Conservation (phyloP, 495 filamentous ascomycete genomes). For the Xylaria grammica region DNA sequence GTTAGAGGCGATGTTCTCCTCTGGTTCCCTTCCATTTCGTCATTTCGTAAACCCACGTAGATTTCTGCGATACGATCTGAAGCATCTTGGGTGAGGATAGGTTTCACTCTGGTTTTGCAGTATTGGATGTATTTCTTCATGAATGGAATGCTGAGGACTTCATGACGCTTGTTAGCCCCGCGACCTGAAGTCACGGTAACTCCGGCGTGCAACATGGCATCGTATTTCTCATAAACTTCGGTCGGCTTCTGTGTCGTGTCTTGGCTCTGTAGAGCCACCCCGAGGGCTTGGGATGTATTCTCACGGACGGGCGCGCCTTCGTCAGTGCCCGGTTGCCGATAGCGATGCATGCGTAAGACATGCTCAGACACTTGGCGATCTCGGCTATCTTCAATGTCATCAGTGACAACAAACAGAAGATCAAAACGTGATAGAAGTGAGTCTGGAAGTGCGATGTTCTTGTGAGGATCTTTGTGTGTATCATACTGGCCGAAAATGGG, state of each 20-base stretch:
- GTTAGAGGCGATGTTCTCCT: slow-evolving; percentile 94
- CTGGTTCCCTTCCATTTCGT: slow-evolving; percentile 93
- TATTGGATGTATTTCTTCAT: slow-evolving; percentile 99
- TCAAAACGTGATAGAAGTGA: slow-evolving; percentile 98
- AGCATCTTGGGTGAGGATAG: slow-evolving; percentile 88
- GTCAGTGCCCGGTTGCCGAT: slow-evolving; percentile 91
- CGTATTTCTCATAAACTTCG: slow-evolving; percentile 95
- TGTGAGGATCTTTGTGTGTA: slow-evolving; percentile 96
- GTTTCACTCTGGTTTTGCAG: slow-evolving; percentile 90
- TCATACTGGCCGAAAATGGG: slow-evolving; percentile 99
- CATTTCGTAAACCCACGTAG: slow-evolving; percentile 94
- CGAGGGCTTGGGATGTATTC: slow-evolving; percentile 80
- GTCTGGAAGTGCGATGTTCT: slow-evolving; percentile 97
- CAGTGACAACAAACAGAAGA: slow-evolving; percentile 96
- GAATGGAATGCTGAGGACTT: slow-evolving; percentile 97
- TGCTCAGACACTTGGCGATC: slow-evolving; percentile 95
- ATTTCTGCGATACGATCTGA: slow-evolving; percentile 89
- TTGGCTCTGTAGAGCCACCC: slow-evolving; percentile 84
- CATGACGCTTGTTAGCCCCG: slow-evolving; percentile 72
- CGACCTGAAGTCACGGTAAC: slow-evolving; percentile 77
- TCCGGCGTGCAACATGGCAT: slow-evolving; percentile 92
- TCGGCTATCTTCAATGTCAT: slow-evolving; percentile 92
- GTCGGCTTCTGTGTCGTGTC: slow-evolving; percentile 72
- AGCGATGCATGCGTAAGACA: slow-evolving; percentile 96
- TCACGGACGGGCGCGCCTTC: slow-evolving; percentile 96